Evolutionary conservation across 768 basidiomycete species (phyloP).

Genomic region (Rhodotorula paludigena): DNA sequence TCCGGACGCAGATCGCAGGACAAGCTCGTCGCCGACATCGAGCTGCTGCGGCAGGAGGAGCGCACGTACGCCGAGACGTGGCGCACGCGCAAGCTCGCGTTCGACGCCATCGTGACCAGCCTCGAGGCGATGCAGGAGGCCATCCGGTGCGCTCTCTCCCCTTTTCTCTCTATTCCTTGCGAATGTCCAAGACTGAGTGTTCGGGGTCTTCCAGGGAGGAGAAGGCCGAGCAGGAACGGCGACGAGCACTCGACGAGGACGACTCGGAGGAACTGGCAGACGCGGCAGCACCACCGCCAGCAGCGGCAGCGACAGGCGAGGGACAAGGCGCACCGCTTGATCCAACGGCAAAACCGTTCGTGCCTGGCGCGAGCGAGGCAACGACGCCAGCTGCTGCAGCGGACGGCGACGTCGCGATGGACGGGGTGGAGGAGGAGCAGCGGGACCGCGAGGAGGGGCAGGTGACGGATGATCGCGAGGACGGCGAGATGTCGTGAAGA

Average conservation of each 20-base stretch:
- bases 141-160: conserved; percentile 21
- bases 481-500: too few relatives aligned
- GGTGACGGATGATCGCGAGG: conserved; percentile 5
- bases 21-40: conserved; percentile 20
- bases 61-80: conserved; percentile 24
- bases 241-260: conserved; percentile 32
- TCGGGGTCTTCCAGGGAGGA: conserved; percentile 20
- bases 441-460: not conserved
- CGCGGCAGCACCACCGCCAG: not conserved
- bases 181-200: not conserved
- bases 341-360: not conserved
- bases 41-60: conserved; percentile 5
- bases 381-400: not conserved
- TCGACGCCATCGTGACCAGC: conserved; percentile 19
- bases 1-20: conserved; percentile 4
- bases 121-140: conserved; percentile 29
- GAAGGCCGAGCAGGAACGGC: conserved; percentile 33
- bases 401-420: conserved; percentile 1
- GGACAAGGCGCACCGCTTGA: not conserved
- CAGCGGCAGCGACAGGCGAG: not conserved
- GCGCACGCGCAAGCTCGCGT: conserved; percentile 14
- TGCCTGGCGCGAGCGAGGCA: not conserved
- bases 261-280: conserved; percentile 1
- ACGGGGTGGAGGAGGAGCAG: not conserved
- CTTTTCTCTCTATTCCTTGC: not conserved